Conservation (phyloP, 2,329 filamentous ascomycete genomes). For the Arthrobotrys conoides region DNA sequence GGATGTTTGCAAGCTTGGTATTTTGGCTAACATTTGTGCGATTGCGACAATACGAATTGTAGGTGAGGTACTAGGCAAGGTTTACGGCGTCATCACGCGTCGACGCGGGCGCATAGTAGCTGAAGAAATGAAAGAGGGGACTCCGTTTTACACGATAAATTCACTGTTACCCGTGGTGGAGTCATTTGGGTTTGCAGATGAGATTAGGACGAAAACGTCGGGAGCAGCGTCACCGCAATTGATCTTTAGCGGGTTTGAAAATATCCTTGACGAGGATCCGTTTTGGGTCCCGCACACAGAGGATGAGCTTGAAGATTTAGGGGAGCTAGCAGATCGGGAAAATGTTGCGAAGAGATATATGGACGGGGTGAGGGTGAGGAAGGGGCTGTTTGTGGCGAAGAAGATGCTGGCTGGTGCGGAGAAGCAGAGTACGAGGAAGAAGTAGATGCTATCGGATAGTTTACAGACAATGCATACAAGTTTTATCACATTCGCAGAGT, state of each 20-base stretch:
- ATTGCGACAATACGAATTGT: conserved; percentile 28
- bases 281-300: conserved; percentile 98
- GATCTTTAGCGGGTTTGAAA: conserved; percentile 90
- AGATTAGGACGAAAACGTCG: conserved; percentile 93
- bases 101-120: conserved; percentile 89
- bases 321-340: conserved; percentile 91
- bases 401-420: conserved; percentile 87
- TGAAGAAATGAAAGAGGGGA: conserved; percentile 93
- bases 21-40: conserved; percentile 60
- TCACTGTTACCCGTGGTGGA: conserved; percentile 91
- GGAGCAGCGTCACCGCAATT: conserved; percentile 93
- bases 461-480: not conserved
- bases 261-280: conserved; percentile 89
- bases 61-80: conserved; percentile 91
- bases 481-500: not conserved
- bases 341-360: conserved; percentile 98
- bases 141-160: conserved; percentile 94
- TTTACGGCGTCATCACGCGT: conserved; percentile 97
- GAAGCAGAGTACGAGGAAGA: conserved; percentile 85
- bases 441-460: conserved; percentile 62
- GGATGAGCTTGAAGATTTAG: conserved; percentile 95
- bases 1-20: conserved; percentile 10
- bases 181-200: conserved; percentile 94
- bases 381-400: conserved; percentile 86
- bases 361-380: conserved; percentile 86